Percentiles rank a stretch among this genome's conserved stretches.
These are phyloP conservation scores for Blastocystis sp. DNA, from an alignment of 352 stramenopile genomes.

Conservation along the genomic window DNA sequence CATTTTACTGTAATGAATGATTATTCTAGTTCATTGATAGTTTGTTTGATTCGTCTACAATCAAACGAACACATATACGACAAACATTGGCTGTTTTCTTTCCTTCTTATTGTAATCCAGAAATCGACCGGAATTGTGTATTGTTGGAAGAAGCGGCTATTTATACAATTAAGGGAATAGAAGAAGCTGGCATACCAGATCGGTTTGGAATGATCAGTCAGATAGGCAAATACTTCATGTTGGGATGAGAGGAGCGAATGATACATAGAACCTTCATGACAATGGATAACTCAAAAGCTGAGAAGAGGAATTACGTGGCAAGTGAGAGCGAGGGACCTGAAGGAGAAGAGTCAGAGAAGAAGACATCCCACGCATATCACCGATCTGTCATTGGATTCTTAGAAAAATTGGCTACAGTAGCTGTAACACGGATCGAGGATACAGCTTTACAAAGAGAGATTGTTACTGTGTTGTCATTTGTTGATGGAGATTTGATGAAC, in stretches of 20 bases:
- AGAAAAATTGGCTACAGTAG: neutral
- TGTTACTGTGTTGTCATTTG: neutral
- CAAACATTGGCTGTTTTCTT: constrained; percentile 37
- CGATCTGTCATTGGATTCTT: neutral
- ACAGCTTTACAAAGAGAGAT: neutral
- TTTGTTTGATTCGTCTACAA: constrained; percentile 34
- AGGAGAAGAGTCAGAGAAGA: neutral
- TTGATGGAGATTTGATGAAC: constrained; percentile 15
- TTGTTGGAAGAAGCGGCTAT: constrained; percentile 29
- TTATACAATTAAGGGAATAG: constrained; percentile 30
- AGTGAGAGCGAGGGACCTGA: neutral
- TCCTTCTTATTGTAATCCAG: constrained; percentile 17
- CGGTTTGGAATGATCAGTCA: neutral
- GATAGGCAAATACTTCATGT: constrained; percentile 18
- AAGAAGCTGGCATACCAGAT: constrained; percentile 17
- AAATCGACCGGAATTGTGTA: constrained; percentile 36
- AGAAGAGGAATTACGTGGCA: constrained; percentile 2
- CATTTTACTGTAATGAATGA: neutral
- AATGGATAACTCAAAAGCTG: neutral
- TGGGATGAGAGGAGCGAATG: neutral
- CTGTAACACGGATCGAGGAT: neutral
- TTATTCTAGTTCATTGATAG: neutral
- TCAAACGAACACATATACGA: neutral
- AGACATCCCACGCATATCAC: neutral
- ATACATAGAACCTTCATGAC: constrained; percentile 18